Percentiles rank a stretch among this genome's conserved stretches.
These are phyloP conservation scores for Hypoxylon sp. DNA, from an alignment of 2,329 filamentous ascomycete species.

Conservation along the genomic window DNA sequence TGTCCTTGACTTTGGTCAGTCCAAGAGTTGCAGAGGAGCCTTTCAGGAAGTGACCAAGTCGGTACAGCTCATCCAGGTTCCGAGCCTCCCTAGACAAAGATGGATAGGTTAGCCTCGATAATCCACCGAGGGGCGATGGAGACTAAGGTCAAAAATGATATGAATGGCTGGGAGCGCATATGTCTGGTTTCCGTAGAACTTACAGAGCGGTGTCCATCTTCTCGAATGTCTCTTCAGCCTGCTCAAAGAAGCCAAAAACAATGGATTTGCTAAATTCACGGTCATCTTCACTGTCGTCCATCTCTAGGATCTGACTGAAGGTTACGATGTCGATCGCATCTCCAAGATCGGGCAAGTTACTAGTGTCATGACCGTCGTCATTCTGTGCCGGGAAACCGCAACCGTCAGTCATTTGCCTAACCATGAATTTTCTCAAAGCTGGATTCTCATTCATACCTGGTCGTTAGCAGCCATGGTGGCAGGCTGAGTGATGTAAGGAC, in stretches of 20 bases:
- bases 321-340: constrained; percentile 84
- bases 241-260: constrained; percentile 92
- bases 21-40: constrained; percentile 96
- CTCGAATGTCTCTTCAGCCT: constrained; percentile 87
- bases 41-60: constrained; percentile 95
- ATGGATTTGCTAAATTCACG: constrained; percentile 91
- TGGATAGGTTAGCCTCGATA: constrained; percentile 43
- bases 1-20: constrained; percentile 89
- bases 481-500: constrained; percentile 33
- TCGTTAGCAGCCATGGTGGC: constrained; percentile 50
- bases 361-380: constrained; percentile 63
- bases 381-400: constrained; percentile 56
- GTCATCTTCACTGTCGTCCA: constrained; percentile 92
- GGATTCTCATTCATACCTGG: constrained; percentile 48
- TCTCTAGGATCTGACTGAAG: constrained; percentile 96
- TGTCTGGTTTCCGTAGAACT: constrained; percentile 57
- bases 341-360: constrained; percentile 73
- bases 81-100: constrained; percentile 69
- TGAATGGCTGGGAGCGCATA: constrained; percentile 10
- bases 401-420: constrained; percentile 28
- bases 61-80: constrained; percentile 82
- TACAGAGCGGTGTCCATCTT: constrained; percentile 90
- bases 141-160: constrained; percentile 12
- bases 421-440: constrained; percentile 5
- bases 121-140: constrained; percentile 10